phyloP scores from a whole-genome alignment of 2,329 filamentous ascomycete species.

The Lasiodiplodia sp. region DNA sequence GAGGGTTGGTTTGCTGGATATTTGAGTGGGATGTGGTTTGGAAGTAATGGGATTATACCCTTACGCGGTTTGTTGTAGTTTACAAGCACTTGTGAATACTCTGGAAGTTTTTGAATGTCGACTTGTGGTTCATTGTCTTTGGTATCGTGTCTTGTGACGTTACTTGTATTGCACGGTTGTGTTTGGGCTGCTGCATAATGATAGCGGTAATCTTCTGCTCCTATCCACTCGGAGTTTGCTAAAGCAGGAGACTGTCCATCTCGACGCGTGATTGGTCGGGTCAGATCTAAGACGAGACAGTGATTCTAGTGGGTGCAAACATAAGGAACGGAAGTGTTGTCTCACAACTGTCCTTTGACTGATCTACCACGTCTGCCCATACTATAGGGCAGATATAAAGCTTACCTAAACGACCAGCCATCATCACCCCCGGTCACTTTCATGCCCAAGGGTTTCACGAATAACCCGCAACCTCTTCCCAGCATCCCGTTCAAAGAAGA shows the following conservation, averaged over 20 bases:
- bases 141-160: background rate
- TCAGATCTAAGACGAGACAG: too few species aligned
- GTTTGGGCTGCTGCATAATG: too few species aligned
- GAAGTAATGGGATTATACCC: background rate
- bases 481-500: background rate
- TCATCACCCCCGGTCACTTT: background rate
- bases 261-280: too few species aligned
- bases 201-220: too few species aligned
- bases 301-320: too few species aligned
- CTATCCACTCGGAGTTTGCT: too few species aligned
- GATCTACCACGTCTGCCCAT: too few species aligned
- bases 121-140: background rate
- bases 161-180: background rate
- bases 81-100: background rate
- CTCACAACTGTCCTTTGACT: too few species aligned
- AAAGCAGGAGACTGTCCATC: too few species aligned
- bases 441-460: background rate
- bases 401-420: too few species aligned
- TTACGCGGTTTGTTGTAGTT: background rate
- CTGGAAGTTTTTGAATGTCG: background rate
- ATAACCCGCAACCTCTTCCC: background rate
- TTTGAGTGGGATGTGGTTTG: background rate
- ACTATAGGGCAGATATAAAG: too few species aligned
- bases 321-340: too few species aligned
- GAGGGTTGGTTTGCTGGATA: background rate